A percentile compares a stretch with the other conserved stretches of the same genome.
phyloP scores from a whole-genome alignment of 192 early-diverging fungal genomes.

The Funneliformis mosseae region DNA sequence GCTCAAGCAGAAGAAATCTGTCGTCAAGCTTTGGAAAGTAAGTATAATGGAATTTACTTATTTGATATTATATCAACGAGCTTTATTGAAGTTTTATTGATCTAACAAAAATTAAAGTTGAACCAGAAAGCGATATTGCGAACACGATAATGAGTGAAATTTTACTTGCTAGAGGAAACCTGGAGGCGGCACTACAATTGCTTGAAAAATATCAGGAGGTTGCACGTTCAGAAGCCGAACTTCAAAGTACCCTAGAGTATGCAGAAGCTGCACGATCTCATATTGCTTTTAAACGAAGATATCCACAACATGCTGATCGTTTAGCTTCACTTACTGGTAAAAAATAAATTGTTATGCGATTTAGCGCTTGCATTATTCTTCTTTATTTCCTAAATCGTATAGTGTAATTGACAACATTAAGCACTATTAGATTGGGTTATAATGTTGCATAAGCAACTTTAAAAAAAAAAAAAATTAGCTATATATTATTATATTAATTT shows the following conservation, averaged over 20 bases:
- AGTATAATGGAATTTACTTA: neutral
- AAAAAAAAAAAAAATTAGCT: too few species aligned
- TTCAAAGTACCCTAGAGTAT: conserved; percentile 67
- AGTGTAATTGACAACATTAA: too few species aligned
- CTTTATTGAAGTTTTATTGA: neutral
- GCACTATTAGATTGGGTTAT: too few species aligned
- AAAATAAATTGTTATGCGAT: neutral
- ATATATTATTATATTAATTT: too few species aligned
- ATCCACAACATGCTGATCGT: conserved; percentile 26
- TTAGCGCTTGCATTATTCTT: neutral
- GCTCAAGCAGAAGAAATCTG: conserved; percentile 75
- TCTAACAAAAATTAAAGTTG: conserved; percentile 55
- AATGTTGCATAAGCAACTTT: too few species aligned
- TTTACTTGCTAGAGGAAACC: conserved; percentile 83
- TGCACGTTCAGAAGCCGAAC: conserved; percentile 87
- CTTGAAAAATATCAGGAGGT: conserved; percentile 83
- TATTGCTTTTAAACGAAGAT: conserved; percentile 14
- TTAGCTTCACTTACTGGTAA: neutral
- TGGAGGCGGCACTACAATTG: conserved; percentile 80
- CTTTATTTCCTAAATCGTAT: too few species aligned
- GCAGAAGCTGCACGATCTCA: conserved; percentile 31
- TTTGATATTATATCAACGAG: neutral
- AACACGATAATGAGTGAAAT: conserved; percentile 77
- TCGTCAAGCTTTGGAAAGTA: conserved; percentile 74
- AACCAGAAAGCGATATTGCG: conserved; percentile 96